A percentile compares a stretch with the other conserved stretches of the same genome.
Evolutionary conservation across 2,329 filamentous ascomycete genomes (phyloP).

Genomic region (Fusarium zealandicum): DNA sequence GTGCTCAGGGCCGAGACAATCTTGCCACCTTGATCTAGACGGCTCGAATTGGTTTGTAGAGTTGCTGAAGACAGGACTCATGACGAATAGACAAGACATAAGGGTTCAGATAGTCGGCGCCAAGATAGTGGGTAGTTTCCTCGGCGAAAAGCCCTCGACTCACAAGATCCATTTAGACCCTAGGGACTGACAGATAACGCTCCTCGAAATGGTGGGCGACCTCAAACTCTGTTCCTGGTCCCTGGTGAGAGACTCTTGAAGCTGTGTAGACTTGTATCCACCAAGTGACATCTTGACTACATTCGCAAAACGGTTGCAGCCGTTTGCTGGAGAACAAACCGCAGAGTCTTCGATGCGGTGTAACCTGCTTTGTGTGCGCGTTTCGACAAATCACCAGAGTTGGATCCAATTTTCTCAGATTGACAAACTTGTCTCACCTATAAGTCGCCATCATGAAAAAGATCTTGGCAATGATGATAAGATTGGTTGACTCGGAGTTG

Average conservation of each 20-base stretch:
- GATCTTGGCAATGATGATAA: background rate
- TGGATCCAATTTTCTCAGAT: background rate
- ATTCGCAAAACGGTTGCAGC: background rate
- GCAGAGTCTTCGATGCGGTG: background rate
- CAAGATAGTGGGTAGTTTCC: background rate
- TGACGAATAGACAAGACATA: background rate
- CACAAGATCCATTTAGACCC: background rate
- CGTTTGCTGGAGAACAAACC: background rate
- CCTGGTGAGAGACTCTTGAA: conserved; percentile 1
- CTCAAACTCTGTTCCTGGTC: conserved; percentile 10
- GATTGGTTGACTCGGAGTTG: background rate
- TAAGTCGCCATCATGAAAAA: background rate
- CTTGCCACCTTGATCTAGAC: background rate
- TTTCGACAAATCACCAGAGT: background rate
- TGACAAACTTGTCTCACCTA: background rate
- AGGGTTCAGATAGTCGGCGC: background rate
- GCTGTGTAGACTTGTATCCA: background rate
- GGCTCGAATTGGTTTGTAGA: background rate
- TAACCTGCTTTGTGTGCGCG: background rate
- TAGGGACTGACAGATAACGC: background rate
- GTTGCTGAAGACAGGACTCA: background rate
- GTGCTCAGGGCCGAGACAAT: conserved; percentile 24
- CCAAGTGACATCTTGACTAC: background rate
- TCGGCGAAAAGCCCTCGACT: background rate
- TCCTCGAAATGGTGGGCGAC: conserved; percentile 1